A percentile compares a stretch with the other conserved stretches of the same genome.
Evolutionary conservation across 225 moss, liverwort and hornwort genomes (phyloP).

Genomic region (Lunularia cruciata): DNA sequence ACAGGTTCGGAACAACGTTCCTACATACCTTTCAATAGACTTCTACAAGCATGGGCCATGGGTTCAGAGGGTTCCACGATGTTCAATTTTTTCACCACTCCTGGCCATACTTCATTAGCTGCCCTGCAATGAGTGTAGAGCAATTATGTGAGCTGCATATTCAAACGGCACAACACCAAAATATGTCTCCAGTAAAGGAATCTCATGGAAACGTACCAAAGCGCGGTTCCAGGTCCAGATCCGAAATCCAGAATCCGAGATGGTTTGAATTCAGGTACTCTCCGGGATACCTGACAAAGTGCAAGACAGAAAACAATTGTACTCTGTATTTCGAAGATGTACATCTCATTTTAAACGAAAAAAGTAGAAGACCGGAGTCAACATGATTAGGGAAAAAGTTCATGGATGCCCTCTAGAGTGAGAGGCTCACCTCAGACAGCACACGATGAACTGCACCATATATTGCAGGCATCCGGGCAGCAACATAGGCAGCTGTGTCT

Average conservation of each 20-base stretch:
- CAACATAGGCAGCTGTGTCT: constrained; percentile 82
- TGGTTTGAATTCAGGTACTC: constrained; percentile 74
- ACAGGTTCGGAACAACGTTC: too few species aligned
- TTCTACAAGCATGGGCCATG: constrained; percentile 76
- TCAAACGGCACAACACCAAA: too few species aligned
- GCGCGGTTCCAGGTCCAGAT: constrained; percentile 85
- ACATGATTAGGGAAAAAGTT: background rate
- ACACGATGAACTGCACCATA: constrained; percentile 88
- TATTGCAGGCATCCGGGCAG: constrained; percentile 93
- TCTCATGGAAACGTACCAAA: constrained; percentile 78
- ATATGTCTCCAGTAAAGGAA: too few species aligned
- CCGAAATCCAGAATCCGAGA: constrained; percentile 74
- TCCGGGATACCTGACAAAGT: constrained; percentile 61
- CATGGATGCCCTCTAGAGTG: too few species aligned
- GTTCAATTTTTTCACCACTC: constrained; percentile 59
- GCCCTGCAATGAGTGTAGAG: constrained; percentile 47
- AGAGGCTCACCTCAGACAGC: constrained; percentile 58
- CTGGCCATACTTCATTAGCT: constrained; percentile 69
- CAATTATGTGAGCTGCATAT: too few species aligned
- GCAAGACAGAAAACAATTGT: too few species aligned
- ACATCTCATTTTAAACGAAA: background rate
- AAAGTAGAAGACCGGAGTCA: background rate
- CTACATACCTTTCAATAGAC: constrained; percentile 60
- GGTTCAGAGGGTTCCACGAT: constrained; percentile 65
- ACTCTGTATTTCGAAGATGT: background rate